phyloP scores from a whole-genome alignment of 805 yeast species.

The Priceomyces fermenticarens region DNA sequence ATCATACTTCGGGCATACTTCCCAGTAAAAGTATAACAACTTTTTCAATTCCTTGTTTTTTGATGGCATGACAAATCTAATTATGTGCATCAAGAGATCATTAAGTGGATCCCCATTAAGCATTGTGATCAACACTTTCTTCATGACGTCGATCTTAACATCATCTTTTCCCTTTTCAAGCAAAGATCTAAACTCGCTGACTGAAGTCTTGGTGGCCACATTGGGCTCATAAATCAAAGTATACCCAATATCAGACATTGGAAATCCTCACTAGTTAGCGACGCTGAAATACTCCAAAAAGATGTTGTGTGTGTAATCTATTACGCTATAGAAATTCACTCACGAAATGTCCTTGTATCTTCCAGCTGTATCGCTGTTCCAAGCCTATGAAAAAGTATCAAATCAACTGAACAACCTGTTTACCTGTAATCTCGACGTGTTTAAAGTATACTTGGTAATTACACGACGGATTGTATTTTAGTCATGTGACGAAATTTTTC shows the following conservation, averaged over 20 bases:
- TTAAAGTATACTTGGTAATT: conserved; percentile 6
- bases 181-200: conserved; percentile 68
- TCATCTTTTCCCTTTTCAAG: conserved; percentile 90
- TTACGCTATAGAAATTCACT: too few species aligned
- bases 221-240: conserved; percentile 80
- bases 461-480: too few species aligned
- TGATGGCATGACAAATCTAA: conserved; percentile 96
- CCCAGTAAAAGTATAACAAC: conserved; percentile 94
- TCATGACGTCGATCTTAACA: conserved; percentile 86
- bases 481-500: too few species aligned
- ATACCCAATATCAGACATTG: conserved; percentile 48
- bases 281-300: background rate
- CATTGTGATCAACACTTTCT: conserved; percentile 77
- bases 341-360: too few species aligned
- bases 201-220: conserved; percentile 58
- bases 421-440: background rate
- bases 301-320: too few species aligned
- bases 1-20: conserved; percentile 90
- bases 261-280: conserved; percentile 2
- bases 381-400: too few species aligned
- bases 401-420: too few species aligned
- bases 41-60: conserved; percentile 87
- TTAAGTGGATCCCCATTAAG: conserved; percentile 92
- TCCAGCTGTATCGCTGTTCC: too few species aligned
- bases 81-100: conserved; percentile 91